These are phyloP conservation scores for Crithidia brevicula DNA, from an alignment of 208 protist species.

Conservation along the genomic window DNA sequence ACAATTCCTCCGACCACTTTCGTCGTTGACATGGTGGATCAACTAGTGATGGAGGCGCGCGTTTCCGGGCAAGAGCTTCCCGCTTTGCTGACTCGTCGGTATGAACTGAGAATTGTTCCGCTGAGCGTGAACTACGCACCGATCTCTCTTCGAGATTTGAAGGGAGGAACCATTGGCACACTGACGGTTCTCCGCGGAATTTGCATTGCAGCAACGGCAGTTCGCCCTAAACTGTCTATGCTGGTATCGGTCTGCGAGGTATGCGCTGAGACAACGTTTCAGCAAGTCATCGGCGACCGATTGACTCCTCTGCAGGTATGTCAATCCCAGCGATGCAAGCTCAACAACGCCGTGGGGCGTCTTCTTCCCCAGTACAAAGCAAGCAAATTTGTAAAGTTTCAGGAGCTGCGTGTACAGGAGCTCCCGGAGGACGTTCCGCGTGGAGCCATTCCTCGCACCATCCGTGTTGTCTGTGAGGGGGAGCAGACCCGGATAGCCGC, in stretches of 20 bases:
- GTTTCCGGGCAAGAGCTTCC: conserved; percentile 69
- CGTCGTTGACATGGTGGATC: conserved; percentile 71
- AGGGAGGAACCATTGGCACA: conserved; percentile 74
- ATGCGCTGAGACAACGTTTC: conserved; percentile 89
- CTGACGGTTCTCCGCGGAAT: conserved; percentile 86
- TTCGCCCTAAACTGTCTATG: conserved; percentile 85
- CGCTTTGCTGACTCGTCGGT: conserved; percentile 64
- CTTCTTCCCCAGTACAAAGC: conserved; percentile 88
- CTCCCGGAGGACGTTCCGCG: conserved; percentile 88
- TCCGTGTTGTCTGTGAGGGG: conserved; percentile 86
- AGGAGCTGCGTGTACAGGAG: conserved; percentile 90
- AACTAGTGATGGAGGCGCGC: conserved; percentile 67
- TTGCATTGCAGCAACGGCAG: conserved; percentile 86
- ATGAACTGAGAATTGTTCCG: conserved; percentile 75
- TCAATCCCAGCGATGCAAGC: conserved; percentile 87
- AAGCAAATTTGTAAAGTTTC: conserved; percentile 86
- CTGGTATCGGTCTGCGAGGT: conserved; percentile 90
- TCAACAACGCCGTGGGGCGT: conserved; percentile 79
- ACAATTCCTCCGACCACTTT: conserved; percentile 56
- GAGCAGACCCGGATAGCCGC: conserved; percentile 82
- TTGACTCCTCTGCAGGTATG: conserved; percentile 84
- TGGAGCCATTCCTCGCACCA: conserved; percentile 85
- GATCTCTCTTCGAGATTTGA: conserved; percentile 73
- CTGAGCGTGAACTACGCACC: conserved; percentile 45
- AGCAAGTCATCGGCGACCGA: conserved; percentile 89